Evolutionary conservation across 1,284 basidiomycete genomes (phyloP).

Genomic region (Papiliotrema terrestris): DNA sequence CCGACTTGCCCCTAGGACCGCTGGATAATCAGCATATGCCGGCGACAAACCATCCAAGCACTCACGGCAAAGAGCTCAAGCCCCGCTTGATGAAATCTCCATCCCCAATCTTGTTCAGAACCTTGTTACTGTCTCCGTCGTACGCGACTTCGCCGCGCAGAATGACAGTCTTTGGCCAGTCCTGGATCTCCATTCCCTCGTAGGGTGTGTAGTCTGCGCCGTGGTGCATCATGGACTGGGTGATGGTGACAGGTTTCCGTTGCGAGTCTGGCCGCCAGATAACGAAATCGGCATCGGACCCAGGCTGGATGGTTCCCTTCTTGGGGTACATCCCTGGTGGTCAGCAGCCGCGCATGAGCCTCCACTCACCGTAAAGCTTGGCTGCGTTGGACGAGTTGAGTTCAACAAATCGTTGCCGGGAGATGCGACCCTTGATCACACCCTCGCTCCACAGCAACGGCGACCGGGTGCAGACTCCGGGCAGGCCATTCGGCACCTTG

Average conservation of each 20-base stretch:
- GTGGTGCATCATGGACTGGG: conserved; percentile 18
- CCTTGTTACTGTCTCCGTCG: conserved; percentile 17
- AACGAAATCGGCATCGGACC: conserved; percentile 34
- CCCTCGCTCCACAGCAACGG: conserved; percentile 33
- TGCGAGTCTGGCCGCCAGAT: conserved; percentile 21
- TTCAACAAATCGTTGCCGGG: conserved; percentile 29
- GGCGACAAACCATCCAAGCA: background rate
- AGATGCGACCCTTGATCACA: conserved; percentile 27
- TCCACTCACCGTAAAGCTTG: conserved; percentile 16
- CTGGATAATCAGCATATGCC: conserved; percentile 2
- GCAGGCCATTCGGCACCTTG: conserved; percentile 32
- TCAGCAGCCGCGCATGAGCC: background rate
- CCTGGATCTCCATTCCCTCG: conserved; percentile 21
- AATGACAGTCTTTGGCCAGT: conserved; percentile 10
- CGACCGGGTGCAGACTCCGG: conserved; percentile 32
- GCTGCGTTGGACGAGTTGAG: conserved; percentile 23
- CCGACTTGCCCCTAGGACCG: conserved; percentile 14
- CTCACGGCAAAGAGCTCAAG: conserved; percentile 22
- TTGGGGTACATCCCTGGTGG: conserved; percentile 29
- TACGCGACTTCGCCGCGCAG: conserved; percentile 30
- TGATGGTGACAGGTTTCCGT: conserved; percentile 12
- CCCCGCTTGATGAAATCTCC: conserved; percentile 28
- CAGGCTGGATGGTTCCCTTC: conserved; percentile 33
- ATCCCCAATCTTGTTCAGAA: conserved; percentile 9
- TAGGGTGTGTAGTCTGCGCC: conserved; percentile 30